These are phyloP conservation scores for Phytophthora macrochlamydospora DNA, from an alignment of 352 stramenopile species.

Conservation along the genomic window DNA sequence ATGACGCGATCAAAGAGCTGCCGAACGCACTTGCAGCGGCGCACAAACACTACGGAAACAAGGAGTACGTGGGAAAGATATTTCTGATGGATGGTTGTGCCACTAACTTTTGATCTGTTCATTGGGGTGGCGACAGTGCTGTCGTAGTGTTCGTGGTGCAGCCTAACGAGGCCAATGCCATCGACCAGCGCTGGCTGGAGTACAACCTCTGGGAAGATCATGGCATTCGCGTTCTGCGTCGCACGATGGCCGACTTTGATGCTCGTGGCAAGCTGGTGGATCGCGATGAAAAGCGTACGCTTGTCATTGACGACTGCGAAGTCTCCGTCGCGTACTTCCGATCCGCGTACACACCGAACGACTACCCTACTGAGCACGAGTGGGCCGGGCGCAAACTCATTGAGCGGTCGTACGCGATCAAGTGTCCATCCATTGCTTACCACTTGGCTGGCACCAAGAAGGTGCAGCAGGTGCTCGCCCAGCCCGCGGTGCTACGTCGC, in stretches of 20 bases:
- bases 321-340: constrained; percentile 97
- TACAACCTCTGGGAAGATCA: constrained; percentile 91
- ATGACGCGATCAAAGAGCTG: constrained; percentile 73
- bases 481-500: constrained; percentile 80
- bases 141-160: constrained; percentile 93
- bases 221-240: constrained; percentile 74
- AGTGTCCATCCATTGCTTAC: constrained; percentile 96
- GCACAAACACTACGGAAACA: constrained; percentile 72
- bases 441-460: constrained; percentile 98
- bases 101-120: not conserved
- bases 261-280: constrained; percentile 38
- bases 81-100: not conserved
- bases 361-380: constrained; percentile 93
- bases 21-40: constrained; percentile 67
- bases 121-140: constrained; percentile 39
- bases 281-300: constrained; percentile 45
- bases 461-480: constrained; percentile 96
- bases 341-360: constrained; percentile 95
- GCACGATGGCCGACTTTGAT: constrained; percentile 74
- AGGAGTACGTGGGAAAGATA: constrained; percentile 50
- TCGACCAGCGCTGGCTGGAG: constrained; percentile 94
- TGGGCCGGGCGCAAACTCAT: constrained; percentile 91
- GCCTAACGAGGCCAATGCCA: constrained; percentile 86
- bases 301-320: constrained; percentile 72
- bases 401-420: constrained; percentile 93